Conservation (phyloP, 169 alveolate genomes). For the Prorocentrum cordatum region DNA sequence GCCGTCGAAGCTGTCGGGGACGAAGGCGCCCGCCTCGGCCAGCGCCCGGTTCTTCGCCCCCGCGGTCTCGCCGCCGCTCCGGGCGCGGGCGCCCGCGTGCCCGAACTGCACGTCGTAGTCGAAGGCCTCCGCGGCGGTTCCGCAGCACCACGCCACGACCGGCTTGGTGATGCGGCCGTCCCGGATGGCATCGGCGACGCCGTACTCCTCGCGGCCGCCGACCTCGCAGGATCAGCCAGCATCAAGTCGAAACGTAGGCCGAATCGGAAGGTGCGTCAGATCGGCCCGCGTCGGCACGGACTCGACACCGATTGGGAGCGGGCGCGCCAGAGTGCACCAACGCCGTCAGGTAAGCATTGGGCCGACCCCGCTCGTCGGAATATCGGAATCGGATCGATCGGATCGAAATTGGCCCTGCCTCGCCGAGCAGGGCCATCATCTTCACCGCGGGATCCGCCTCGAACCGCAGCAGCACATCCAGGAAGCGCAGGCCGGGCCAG, state of each 20-base stretch:
- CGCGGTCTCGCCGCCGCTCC: constrained; percentile 21
- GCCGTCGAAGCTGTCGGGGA: constrained; percentile 56
- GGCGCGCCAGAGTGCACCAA: no score
- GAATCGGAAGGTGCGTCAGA: no score
- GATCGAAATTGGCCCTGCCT: no score
- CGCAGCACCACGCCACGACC: constrained; percentile 74
- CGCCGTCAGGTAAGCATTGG: no score
- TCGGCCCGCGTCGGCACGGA: no score
- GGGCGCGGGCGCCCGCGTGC: constrained; percentile 66
- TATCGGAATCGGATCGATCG: no score
- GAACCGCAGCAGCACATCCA: constrained; percentile 71
- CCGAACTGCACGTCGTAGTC: constrained; percentile 66
- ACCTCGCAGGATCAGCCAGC: no score
- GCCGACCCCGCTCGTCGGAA: no score
- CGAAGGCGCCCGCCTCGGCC: constrained; percentile 20
- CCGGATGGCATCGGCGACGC: constrained; percentile 39
- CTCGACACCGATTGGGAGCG: no score
- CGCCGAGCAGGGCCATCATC: constrained; percentile 50
- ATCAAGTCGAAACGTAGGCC: no score
- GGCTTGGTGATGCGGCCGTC: constrained; percentile 71
- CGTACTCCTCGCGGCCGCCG: constrained; percentile 71
- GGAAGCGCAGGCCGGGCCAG: constrained; percentile 69
- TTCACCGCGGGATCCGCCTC: constrained; percentile 72
- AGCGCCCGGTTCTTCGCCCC: constrained; percentile 10
- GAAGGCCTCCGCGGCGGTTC: constrained; percentile 71